phyloP scores from a whole-genome alignment of 805 yeast genomes.

The Danielia oregonensis region DNA sequence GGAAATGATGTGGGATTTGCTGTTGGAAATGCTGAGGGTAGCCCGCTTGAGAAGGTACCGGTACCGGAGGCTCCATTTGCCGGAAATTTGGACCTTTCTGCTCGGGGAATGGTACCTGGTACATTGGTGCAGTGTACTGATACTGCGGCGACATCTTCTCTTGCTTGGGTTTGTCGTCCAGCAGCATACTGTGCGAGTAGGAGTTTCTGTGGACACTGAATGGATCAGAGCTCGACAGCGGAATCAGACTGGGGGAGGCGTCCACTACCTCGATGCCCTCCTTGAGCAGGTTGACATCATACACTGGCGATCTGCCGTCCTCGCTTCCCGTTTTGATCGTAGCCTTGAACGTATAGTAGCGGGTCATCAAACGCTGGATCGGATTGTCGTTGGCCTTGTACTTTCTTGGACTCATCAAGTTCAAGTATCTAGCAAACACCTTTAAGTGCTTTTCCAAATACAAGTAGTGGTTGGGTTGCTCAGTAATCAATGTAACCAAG shows the following conservation, averaged over 20 bases:
- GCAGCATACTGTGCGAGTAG: not conserved
- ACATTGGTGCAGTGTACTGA: not conserved
- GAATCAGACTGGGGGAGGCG: not conserved
- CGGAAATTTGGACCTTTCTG: not conserved
- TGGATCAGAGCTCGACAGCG: not conserved
- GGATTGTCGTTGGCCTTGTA: slow-evolving; percentile 15
- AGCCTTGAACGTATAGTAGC: slow-evolving; percentile 8
- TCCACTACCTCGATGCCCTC: slow-evolving; percentile 1
- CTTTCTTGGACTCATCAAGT: slow-evolving; percentile 13
- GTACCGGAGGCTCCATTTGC: too few relatives aligned
- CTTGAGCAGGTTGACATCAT: not conserved
- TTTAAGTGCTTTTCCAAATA: slow-evolving; percentile 14
- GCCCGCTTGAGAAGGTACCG: not conserved
- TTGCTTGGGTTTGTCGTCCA: not conserved
- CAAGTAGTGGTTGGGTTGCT: slow-evolving; percentile 15
- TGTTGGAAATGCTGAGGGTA: not conserved
- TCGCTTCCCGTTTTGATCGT: slow-evolving; percentile 2
- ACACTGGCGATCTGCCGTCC: not conserved
- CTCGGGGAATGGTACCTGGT: not conserved
- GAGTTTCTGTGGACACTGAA: not conserved
- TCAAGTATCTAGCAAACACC: slow-evolving; percentile 12
- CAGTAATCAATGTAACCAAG: slow-evolving; percentile 12
- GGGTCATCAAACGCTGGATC: slow-evolving; percentile 7
- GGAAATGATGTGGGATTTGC: not conserved
- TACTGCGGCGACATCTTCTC: not conserved